phyloP scores from a whole-genome alignment of 768 basidiomycete genomes.

The Lentinula raphanica region DNA sequence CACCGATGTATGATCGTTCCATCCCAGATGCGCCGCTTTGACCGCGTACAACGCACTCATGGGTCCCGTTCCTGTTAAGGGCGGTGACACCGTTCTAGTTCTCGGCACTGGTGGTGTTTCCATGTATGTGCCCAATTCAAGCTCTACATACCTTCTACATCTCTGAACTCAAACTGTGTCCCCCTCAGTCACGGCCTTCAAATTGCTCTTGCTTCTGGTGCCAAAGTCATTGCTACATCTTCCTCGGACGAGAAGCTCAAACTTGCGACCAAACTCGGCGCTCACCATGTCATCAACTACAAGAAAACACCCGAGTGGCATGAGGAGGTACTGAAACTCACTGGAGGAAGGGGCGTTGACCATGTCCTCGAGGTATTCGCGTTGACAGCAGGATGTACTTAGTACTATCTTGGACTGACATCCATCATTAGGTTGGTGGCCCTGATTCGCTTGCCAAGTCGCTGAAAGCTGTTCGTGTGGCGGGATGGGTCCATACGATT shows the following conservation, averaged over 20 bases:
- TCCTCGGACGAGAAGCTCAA: slow-evolving; percentile 62
- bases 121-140: slow-evolving; percentile 28
- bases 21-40: slow-evolving; percentile 47
- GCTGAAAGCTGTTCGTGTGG: slow-evolving; percentile 31
- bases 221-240: slow-evolving; percentile 61
- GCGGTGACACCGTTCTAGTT: slow-evolving; percentile 54
- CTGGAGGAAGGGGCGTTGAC: slow-evolving; percentile 32
- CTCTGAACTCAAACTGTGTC: slow-evolving; percentile 8
- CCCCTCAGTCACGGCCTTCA: slow-evolving; percentile 47
- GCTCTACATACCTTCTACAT: neutral
- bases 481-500: slow-evolving; percentile 44
- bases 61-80: slow-evolving; percentile 45
- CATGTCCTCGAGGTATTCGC: slow-evolving; percentile 34
- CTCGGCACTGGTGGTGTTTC: slow-evolving; percentile 56
- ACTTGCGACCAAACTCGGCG: slow-evolving; percentile 46
- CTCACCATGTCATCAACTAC: slow-evolving; percentile 58
- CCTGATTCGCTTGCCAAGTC: slow-evolving; percentile 43
- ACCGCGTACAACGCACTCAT: slow-evolving; percentile 60
- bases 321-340: slow-evolving; percentile 37
- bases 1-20: too few relatives aligned
- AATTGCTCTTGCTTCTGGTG: slow-evolving; percentile 58
- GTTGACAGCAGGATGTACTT: too few relatives aligned
- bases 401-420: slow-evolving; percentile 14
- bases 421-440: slow-evolving; percentile 49
- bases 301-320: slow-evolving; percentile 55